Base-by-base conservation (phyloP, 148 eudicot species). In the Agrostemma githago region DNA sequence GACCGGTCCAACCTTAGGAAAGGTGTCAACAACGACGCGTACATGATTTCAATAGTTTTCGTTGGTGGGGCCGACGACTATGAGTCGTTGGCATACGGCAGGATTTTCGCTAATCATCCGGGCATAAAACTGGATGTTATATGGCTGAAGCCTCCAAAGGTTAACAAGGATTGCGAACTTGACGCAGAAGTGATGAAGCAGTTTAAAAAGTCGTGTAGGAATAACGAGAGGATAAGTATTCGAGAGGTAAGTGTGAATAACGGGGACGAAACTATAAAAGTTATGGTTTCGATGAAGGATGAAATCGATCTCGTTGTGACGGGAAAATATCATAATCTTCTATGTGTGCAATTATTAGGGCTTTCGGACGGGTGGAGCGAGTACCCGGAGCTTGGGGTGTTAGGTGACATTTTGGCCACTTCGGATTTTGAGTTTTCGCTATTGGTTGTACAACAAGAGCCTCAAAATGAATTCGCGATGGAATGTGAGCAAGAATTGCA, bases 21-120 rank as follows among this genome's bases (percentile, higher is more conserved):
- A 3, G 21, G 19, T 9, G 21, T 37, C 37, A 40, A 20, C 0
- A 12, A n/a, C 8, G 44, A 64, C 3, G 39, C 60, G 5, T 77
- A 66, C 37, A 57, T n/a, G 6, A 42, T 84, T 5, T 76, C 75
- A 0, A n/a, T 84, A 7, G 58, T 83, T 21, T 86, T 83, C 72
- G 6, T 81, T 38, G 89, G 89, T 0, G 89, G 89, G 0, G 63
- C 58, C 0, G 89, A 86, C 54, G 89, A 86, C 10, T 80, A 78
- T 5, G 89, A 86, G 54, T 83, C 86, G 0, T 80, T 86, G 2
- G 89, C 82, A 2, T 81, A 72, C 6, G 76, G 80, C 2, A 46
- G 71, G 19, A 58, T 81, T 6, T 79, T 83, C 39, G 83, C 83
- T 0, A 75, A 48, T 4, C 81, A 82, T 62, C 83, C 85, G 0